phyloP scores from a whole-genome alignment of 139 green algal genomes.

The Chlorella sp. region DNA sequence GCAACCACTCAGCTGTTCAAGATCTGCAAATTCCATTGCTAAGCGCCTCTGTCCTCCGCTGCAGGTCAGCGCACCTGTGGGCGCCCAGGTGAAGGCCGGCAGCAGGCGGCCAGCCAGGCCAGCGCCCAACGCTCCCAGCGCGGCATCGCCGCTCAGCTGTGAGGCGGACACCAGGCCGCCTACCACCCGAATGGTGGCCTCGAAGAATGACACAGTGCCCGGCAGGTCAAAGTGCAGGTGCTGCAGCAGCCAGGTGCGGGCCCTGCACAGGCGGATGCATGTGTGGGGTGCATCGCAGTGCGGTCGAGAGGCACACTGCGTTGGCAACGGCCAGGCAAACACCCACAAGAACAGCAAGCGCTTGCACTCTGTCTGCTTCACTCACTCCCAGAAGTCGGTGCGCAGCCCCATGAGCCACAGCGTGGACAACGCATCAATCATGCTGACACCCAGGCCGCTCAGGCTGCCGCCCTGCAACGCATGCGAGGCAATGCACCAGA shows the following conservation, averaged over 20 bases:
- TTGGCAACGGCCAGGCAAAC: too few species aligned
- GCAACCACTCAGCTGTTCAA: too few species aligned
- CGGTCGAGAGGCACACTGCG: too few species aligned
- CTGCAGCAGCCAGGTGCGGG: slow-evolving; percentile 54
- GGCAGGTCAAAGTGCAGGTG: slow-evolving; percentile 69
- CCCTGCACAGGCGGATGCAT: slow-evolving; percentile 16
- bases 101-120: slow-evolving; percentile 72
- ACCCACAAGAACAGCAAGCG: too few species aligned
- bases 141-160: slow-evolving; percentile 67
- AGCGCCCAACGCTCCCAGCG: slow-evolving; percentile 28
- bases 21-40: too few species aligned
- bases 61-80: slow-evolving; percentile 22
- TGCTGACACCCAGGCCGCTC: slow-evolving; percentile 69
- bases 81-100: slow-evolving; percentile 76
- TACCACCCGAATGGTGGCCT: slow-evolving; percentile 37
- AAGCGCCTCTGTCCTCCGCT: too few species aligned
- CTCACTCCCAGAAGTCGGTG: too few species aligned
- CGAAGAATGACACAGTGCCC: too few species aligned
- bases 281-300: too few species aligned
- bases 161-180: slow-evolving; percentile 66
- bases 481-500: too few species aligned
- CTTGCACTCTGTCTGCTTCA: slow-evolving; percentile 50
- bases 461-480: slow-evolving; percentile 57
- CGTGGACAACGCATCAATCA: slow-evolving; percentile 75
- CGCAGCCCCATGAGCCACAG: slow-evolving; percentile 80